phyloP scores from a whole-genome alignment of 31 red algal genomes.

The Odonthalia washingtoniensis region DNA sequence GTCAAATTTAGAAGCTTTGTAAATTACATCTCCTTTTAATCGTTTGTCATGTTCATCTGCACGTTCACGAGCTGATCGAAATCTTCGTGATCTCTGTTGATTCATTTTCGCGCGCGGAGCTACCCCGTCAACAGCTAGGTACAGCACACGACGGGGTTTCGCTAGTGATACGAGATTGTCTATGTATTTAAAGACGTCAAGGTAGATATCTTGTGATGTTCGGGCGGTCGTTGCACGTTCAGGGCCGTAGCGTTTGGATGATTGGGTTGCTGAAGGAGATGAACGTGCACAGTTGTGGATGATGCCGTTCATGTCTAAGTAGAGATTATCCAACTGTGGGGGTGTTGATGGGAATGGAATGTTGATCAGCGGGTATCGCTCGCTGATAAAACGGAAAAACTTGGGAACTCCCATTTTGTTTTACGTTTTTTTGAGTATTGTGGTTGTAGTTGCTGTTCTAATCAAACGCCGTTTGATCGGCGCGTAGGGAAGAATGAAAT shows the following conservation, averaged over 20 bases:
- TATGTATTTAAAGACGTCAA: constrained; percentile 92
- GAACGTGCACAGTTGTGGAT: constrained; percentile 89
- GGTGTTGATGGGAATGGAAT: constrained; percentile 47
- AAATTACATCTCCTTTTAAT: constrained; percentile 56
- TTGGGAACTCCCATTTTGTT: constrained; percentile 90
- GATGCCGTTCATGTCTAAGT: constrained; percentile 98
- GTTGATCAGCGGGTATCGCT: constrained; percentile 95
- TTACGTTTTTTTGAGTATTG: too few species aligned
- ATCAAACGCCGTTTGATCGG: too few species aligned
- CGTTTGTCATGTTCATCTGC: constrained; percentile 50
- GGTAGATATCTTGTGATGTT: constrained; percentile 72
- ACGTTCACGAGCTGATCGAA: constrained; percentile 84
- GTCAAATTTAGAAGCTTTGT: constrained; percentile 55
- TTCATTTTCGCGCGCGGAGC: constrained; percentile 99
- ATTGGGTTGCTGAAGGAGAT: constrained; percentile 52
- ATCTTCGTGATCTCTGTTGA: constrained; percentile 91
- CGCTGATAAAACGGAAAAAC: constrained; percentile 97
- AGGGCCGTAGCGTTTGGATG: constrained; percentile 68
- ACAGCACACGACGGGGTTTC: constrained; percentile 77
- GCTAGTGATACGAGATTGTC: constrained; percentile 85
- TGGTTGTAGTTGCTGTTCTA: too few species aligned
- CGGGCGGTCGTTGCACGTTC: constrained; percentile 43
- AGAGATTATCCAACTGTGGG: constrained; percentile 89
- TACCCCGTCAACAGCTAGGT: constrained; percentile 95
- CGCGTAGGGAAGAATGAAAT: too few species aligned